Evolutionary conservation across 2,329 filamentous ascomycete species (phyloP).

Genomic region (Claviceps cyperi): DNA sequence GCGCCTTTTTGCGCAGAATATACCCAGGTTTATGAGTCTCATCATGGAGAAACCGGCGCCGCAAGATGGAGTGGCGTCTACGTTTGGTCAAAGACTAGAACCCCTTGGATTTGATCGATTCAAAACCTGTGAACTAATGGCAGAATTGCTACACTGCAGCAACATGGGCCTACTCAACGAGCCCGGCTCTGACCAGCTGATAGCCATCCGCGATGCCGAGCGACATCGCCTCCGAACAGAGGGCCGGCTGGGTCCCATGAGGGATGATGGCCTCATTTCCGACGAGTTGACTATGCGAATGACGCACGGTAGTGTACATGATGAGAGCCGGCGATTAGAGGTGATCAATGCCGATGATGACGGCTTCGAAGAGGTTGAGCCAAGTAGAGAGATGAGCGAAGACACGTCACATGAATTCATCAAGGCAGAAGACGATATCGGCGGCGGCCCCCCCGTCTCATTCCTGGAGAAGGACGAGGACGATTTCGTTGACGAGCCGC

Average conservation of each 20-base stretch:
- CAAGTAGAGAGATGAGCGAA: constrained; percentile 55
- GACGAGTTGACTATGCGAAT: constrained; percentile 51
- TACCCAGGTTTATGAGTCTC: constrained; percentile 85
- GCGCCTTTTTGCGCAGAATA: constrained; percentile 75
- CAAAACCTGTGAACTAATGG: constrained; percentile 98
- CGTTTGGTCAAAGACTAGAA: constrained; percentile 83
- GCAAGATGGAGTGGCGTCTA: constrained; percentile 64
- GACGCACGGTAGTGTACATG: constrained; percentile 27
- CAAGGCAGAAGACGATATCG: constrained; percentile 41
- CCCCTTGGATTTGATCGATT: constrained; percentile 94
- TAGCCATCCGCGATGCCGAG: constrained; percentile 65
- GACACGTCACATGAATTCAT: constrained; percentile 57
- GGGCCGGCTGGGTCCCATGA: constrained; percentile 46
- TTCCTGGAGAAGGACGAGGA: constrained; percentile 44
- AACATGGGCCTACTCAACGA: constrained; percentile 97
- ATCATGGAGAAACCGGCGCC: constrained; percentile 66
- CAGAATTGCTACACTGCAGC: constrained; percentile 89
- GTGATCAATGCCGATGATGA: constrained; percentile 76
- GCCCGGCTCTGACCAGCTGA: constrained; percentile 73
- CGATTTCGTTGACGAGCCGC: constrained; percentile 65
- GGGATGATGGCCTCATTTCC: constrained; percentile 23
- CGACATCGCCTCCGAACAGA: constrained; percentile 65
- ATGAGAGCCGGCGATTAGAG: constrained; percentile 57
- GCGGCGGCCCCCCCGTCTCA: constrained; percentile 13
- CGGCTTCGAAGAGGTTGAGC: constrained; percentile 79